phyloP scores from a whole-genome alignment of 2,329 filamentous ascomycete genomes.

The Eurotiales sp. region DNA sequence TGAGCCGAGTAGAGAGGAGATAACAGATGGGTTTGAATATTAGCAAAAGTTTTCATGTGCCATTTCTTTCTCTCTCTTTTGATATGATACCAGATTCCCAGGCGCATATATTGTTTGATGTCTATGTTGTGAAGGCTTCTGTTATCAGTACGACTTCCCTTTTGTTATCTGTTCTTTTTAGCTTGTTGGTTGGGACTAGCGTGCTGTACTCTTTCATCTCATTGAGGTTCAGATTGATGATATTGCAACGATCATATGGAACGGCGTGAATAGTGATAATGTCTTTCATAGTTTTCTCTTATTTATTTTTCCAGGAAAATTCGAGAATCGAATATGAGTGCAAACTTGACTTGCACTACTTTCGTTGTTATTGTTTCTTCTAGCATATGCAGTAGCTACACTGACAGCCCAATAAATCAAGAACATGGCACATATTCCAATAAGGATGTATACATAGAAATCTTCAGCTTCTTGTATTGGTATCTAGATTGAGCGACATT shows the following conservation, averaged over 20 bases:
- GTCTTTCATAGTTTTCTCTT: background rate
- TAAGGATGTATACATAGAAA: background rate
- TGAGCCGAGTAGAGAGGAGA: slow-evolving; percentile 39
- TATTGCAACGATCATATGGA: slow-evolving; percentile 11
- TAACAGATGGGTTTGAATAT: slow-evolving; percentile 15
- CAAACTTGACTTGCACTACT: background rate
- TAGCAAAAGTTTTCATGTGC: slow-evolving; percentile 1
- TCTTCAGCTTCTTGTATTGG: background rate
- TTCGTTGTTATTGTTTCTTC: background rate
- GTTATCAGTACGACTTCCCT: background rate
- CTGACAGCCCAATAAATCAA: no score
- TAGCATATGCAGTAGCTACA: background rate
- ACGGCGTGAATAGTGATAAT: slow-evolving; percentile 8
- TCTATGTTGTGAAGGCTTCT: slow-evolving; percentile 1
- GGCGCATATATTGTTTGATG: slow-evolving; percentile 10
- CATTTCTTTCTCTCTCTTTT: slow-evolving; percentile 5
- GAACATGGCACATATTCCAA: no score
- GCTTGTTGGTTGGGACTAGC: slow-evolving; percentile 3
- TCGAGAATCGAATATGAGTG: background rate
- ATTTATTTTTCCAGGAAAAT: background rate
- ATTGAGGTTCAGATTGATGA: slow-evolving; percentile 1
- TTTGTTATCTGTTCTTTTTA: background rate
- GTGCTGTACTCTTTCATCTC: slow-evolving; percentile 1
- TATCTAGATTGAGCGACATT: background rate
- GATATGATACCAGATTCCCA: slow-evolving; percentile 15